Evolutionary conservation across 78 protist species (phyloP).

Genomic region (Dictyostelium capitatum): DNA sequence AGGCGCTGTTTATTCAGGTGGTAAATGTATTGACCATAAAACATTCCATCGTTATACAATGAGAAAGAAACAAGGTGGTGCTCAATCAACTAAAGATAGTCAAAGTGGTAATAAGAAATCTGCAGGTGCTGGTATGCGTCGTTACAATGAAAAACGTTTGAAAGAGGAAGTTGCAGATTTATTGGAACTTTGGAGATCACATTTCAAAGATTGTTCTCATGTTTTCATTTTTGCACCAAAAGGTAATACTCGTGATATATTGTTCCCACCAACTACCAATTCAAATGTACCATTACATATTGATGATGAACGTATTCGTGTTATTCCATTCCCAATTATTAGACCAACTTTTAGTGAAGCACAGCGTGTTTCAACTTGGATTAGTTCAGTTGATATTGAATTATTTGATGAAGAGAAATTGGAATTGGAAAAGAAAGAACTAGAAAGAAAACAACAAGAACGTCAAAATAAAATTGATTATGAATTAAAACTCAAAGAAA

Average conservation of each 20-base stretch:
- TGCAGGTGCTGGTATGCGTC: slow-evolving; percentile 73
- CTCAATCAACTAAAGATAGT: slow-evolving; percentile 81
- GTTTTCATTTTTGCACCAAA: slow-evolving; percentile 76
- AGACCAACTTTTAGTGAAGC: slow-evolving; percentile 72
- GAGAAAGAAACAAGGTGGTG: slow-evolving; percentile 90
- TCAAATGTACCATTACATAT: slow-evolving; percentile 11
- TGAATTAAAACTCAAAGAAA: slow-evolving; percentile 10
- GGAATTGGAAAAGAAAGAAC: slow-evolving; percentile 12
- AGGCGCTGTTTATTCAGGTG: slow-evolving; percentile 38
- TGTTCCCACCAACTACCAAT: slow-evolving; percentile 4
- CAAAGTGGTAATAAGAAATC: slow-evolving; percentile 48
- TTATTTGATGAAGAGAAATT: slow-evolving; percentile 39
- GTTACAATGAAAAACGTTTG: slow-evolving; percentile 69
- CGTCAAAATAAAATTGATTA: slow-evolving; percentile 7
- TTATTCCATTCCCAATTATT: slow-evolving; percentile 70
- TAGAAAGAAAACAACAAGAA: slow-evolving; percentile 18
- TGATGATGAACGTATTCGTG: slow-evolving; percentile 46
- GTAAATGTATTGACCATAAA: slow-evolving; percentile 77
- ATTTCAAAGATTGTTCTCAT: slow-evolving; percentile 17
- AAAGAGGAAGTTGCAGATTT: slow-evolving; percentile 35
- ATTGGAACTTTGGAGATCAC: slow-evolving; percentile 34
- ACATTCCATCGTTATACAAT: slow-evolving; percentile 85
- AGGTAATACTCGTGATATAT: slow-evolving; percentile 55
- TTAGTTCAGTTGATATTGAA: slow-evolving; percentile 53
- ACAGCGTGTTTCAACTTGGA: slow-evolving; percentile 41